These are phyloP conservation scores for sorghum (Sorghum bicolor) DNA, from an alignment of 176 grass and related monocot genomes.

Conservation along the genomic window Sorghum_bicolor_NCBIv3 NC_012876.2:2762501-2763000, in stretches of 20 bases:
- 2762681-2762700: neutral
- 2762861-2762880: neutral
- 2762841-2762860: neutral
- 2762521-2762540: neutral
- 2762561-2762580: neutral
- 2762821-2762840: constrained; percentile 11
- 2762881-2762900: neutral
- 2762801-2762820: constrained; percentile 2
- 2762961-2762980: constrained; percentile 61
- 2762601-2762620: neutral
- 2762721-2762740: neutral
- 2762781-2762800: neutral
- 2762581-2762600: constrained; percentile 37
- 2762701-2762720: constrained; percentile 21
- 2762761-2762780: neutral
- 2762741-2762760: neutral
- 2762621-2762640: constrained; percentile 22
- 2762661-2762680: constrained; percentile 2
- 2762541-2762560: constrained; percentile 18
- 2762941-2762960: constrained; percentile 86
- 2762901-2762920: constrained; percentile 26
- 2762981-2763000: constrained; percentile 58
- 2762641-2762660: constrained; percentile 27
- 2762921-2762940: constrained; percentile 81
- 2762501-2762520: neutral